phyloP scores from a whole-genome alignment of 1,284 basidiomycete species.

The Microbotryomycetes sp. region DNA sequence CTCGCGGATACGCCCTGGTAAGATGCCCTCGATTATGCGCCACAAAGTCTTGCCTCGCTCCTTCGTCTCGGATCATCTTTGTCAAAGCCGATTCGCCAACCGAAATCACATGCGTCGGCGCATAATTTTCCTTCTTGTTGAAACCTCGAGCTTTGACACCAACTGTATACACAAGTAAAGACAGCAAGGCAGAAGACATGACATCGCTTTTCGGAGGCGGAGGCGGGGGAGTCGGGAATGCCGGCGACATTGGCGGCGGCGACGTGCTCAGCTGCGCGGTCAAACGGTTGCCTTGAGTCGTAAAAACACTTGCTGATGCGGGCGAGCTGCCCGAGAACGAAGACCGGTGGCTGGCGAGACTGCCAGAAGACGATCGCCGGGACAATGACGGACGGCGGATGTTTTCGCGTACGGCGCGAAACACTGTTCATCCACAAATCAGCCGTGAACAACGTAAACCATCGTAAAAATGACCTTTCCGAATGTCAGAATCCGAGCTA shows the following conservation, averaged over 20 bases:
- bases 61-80: slow-evolving; percentile 43
- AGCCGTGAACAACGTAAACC: neutral
- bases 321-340: neutral
- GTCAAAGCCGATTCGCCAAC: slow-evolving; percentile 74
- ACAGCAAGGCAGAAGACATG: slow-evolving; percentile 66
- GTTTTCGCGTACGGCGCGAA: slow-evolving; percentile 14
- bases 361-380: neutral
- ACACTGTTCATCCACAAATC: slow-evolving; percentile 17
- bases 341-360: neutral
- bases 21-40: slow-evolving; percentile 83
- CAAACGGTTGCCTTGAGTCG: slow-evolving; percentile 7
- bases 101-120: slow-evolving; percentile 83
- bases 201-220: slow-evolving; percentile 20
- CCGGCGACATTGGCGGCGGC: neutral
- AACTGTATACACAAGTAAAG: slow-evolving; percentile 84
- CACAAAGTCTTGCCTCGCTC: slow-evolving; percentile 63
- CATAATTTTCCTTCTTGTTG: slow-evolving; percentile 82
- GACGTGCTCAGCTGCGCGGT: neutral
- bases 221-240: neutral
- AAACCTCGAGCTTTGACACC: slow-evolving; percentile 73
- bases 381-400: neutral
- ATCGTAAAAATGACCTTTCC: slow-evolving; percentile 16
- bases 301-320: neutral
- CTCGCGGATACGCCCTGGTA: slow-evolving; percentile 84
- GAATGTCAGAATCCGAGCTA: slow-evolving; percentile 36